Evolutionary conservation across 139 green algal genomes (phyloP).

Genomic region (Picochlorum sp.): DNA sequence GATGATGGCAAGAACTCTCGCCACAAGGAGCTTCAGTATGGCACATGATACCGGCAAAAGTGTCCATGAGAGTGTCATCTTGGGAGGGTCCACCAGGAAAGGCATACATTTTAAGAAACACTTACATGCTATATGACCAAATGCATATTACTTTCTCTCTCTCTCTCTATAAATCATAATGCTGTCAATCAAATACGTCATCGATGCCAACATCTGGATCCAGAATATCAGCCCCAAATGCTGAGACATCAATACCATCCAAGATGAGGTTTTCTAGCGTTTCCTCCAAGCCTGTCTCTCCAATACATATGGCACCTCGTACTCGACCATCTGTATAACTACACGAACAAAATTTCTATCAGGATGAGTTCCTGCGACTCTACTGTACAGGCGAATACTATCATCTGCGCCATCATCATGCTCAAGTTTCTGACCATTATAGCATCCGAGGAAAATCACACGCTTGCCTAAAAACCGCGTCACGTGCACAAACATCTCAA

Average conservation of each 20-base stretch:
- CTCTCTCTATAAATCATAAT: not conserved
- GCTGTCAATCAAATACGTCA: conserved; percentile 63
- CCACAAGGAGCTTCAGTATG: conserved; percentile 3
- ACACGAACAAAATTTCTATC: conserved; percentile 64
- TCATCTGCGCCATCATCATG: conserved; percentile 34
- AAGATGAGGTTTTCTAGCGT: conserved; percentile 84
- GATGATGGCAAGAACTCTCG: not conserved
- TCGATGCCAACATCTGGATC: conserved; percentile 72
- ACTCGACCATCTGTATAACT: conserved; percentile 64
- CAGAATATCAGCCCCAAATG: conserved; percentile 55
- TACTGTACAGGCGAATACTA: conserved; percentile 52
- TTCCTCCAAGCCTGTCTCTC: conserved; percentile 75
- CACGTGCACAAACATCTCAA: conserved; percentile 85
- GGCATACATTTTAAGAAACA: not conserved
- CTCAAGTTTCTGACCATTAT: conserved; percentile 80
- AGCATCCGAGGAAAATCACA: conserved; percentile 76
- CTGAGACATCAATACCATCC: conserved; percentile 62
- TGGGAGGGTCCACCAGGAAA: not conserved
- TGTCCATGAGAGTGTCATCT: not conserved
- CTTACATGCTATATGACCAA: too few relatives aligned
- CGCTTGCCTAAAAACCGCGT: conserved; percentile 73
- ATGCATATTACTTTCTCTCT: too few relatives aligned
- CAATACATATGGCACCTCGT: conserved; percentile 66
- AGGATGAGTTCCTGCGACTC: conserved; percentile 21
- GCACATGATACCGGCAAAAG: not conserved